Percentiles rank a stretch among this genome's conserved stretches.
Evolutionary conservation across 2,329 filamentous ascomycete genomes (phyloP).

Genomic region (Huntiella omanensis): DNA sequence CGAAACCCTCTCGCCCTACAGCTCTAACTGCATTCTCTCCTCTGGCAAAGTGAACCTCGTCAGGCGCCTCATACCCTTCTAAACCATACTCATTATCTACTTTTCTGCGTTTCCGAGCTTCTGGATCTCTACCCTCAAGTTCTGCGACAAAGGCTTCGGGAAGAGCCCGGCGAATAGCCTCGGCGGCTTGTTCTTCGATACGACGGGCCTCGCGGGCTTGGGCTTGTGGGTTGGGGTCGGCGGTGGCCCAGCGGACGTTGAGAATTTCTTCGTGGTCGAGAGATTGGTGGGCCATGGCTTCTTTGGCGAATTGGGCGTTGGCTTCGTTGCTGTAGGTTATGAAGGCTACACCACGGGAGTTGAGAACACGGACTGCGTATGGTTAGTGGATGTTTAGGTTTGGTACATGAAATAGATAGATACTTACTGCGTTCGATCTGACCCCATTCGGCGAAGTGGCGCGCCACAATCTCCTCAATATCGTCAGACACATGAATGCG

Average conservation of each 20-base stretch:
- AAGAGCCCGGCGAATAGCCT: slow-evolving; percentile 72
- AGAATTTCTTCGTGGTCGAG: slow-evolving; percentile 83
- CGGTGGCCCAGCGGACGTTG: slow-evolving; percentile 93
- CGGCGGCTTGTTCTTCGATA: slow-evolving; percentile 90
- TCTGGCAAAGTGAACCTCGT: slow-evolving; percentile 79
- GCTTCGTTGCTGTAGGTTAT: slow-evolving; percentile 86
- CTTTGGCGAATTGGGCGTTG: slow-evolving; percentile 78
- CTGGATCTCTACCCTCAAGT: slow-evolving; percentile 77
- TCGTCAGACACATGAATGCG: slow-evolving; percentile 91
- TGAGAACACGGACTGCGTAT: slow-evolving; percentile 51
- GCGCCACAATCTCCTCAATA: slow-evolving; percentile 85
- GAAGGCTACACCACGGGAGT: slow-evolving; percentile 77
- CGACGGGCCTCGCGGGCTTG: slow-evolving; percentile 76
- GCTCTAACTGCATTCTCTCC: slow-evolving; percentile 51
- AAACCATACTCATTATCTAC: slow-evolving; percentile 79
- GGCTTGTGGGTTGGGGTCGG: slow-evolving; percentile 87
- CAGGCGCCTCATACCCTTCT: slow-evolving; percentile 81
- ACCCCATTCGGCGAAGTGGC: slow-evolving; percentile 95
- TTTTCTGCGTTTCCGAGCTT: slow-evolving; percentile 71
- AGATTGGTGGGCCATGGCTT: slow-evolving; percentile 88
- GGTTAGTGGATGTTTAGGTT: neutral
- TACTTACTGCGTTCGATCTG: slow-evolving; percentile 55
- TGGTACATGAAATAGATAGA: neutral
- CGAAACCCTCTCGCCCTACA: slow-evolving; percentile 36
- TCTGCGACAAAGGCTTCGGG: slow-evolving; percentile 84